These are phyloP conservation scores for Saturnispora sanitii DNA, from an alignment of 805 yeast species.

Conservation along the genomic window DNA sequence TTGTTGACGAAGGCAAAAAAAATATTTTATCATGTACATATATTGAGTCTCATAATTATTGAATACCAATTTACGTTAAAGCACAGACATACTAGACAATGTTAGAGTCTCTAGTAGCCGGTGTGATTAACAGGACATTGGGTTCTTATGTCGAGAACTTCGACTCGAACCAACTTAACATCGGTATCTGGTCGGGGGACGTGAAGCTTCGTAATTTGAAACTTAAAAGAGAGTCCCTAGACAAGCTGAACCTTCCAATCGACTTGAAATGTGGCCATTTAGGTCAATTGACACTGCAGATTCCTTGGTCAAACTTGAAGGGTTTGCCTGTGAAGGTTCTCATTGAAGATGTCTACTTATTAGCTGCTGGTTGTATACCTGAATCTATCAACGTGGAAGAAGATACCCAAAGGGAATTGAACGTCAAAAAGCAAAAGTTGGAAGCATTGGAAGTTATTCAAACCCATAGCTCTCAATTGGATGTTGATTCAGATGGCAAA, in stretches of 20 bases:
- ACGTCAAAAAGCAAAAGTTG: conserved; percentile 56
- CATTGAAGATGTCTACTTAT: conserved; percentile 76
- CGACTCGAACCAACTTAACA: conserved; percentile 88
- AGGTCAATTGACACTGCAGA: conserved; percentile 81
- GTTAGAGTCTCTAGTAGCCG: conserved; percentile 62
- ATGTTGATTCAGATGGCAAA: conserved; percentile 31
- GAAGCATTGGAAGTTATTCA: conserved; percentile 53
- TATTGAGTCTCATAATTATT: too few relatives aligned
- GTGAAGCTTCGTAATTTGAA: conserved; percentile 72
- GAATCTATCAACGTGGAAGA: conserved; percentile 47
- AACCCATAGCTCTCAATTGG: conserved; percentile 31
- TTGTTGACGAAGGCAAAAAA: background rate
- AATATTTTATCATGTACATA: too few relatives aligned
- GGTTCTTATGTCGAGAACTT: conserved; percentile 86
- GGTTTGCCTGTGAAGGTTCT: conserved; percentile 83
- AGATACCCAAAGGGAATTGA: conserved; percentile 48
- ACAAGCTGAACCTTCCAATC: conserved; percentile 74
- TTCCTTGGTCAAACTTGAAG: conserved; percentile 94
- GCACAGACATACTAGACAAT: conserved; percentile 22
- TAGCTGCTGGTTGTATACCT: conserved; percentile 66
- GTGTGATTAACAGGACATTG: conserved; percentile 48
- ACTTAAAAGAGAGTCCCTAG: conserved; percentile 81
- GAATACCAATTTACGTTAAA: too few relatives aligned
- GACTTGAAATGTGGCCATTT: conserved; percentile 83
- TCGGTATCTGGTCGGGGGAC: conserved; percentile 97